Evolutionary conservation across 257 asterid genomes (phyloP).

Genomic region (Jaltomata sinuosa): DNA sequence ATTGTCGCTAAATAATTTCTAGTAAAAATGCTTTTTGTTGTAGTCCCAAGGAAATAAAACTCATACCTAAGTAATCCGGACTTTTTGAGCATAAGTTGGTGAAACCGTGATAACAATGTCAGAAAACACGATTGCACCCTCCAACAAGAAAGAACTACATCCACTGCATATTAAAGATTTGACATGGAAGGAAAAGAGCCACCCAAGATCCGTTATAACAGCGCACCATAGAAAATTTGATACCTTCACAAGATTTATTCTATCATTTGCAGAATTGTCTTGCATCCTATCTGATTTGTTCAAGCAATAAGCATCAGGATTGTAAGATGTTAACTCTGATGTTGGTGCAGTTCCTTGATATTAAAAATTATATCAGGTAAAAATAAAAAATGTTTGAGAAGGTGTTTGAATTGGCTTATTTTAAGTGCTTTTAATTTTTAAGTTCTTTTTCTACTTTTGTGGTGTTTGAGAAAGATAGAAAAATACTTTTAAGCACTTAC

Average conservation of each 20-base stretch:
- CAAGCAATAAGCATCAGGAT: constrained; percentile 67
- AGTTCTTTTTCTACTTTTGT: too few species aligned
- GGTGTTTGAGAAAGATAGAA: too few species aligned
- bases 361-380: constrained; percentile 96
- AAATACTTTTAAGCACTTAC: too few species aligned
- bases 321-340: constrained; percentile 75
- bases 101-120: constrained; percentile 94
- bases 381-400: too few species aligned
- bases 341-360: constrained; percentile 88
- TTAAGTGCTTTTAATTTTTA: too few species aligned
- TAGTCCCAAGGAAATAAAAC: too few species aligned
- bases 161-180: neutral
- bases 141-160: constrained; percentile 9
- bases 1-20: too few species aligned
- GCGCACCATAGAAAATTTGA: neutral
- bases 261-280: constrained; percentile 60
- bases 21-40: too few species aligned
- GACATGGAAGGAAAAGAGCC: neutral
- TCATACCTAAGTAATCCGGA: too few species aligned
- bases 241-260: constrained; percentile 82
- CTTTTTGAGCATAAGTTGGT: constrained; percentile 44
- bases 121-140: constrained; percentile 95
- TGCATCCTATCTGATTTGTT: constrained; percentile 94
- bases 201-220: neutral
- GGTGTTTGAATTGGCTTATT: too few species aligned